These are phyloP conservation scores for Colletotrichum filicis DNA, from an alignment of 2,329 filamentous ascomycete species.

Conservation along the genomic window DNA sequence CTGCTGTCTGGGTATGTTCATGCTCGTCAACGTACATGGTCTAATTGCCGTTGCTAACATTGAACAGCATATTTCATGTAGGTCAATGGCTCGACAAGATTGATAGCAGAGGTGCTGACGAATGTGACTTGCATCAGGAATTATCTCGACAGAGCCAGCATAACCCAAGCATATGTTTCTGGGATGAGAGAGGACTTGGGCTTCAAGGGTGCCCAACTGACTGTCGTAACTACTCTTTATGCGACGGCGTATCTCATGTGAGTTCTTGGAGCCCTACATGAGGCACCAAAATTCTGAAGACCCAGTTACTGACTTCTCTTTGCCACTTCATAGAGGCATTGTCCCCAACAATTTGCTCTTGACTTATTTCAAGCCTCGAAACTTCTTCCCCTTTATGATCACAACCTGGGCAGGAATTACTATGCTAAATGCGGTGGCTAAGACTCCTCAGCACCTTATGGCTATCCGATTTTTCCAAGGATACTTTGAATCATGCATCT, in stretches of 20 bases:
- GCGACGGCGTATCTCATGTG: slow-evolving; percentile 9
- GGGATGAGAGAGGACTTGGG: slow-evolving; percentile 16
- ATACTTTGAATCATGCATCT: slow-evolving; percentile 50
- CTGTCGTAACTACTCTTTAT: slow-evolving; percentile 1
- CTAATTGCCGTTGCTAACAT: too few relatives aligned
- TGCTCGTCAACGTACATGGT: too few relatives aligned
- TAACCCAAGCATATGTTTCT: slow-evolving; percentile 15
- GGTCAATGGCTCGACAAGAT: background rate
- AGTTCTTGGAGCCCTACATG: background rate
- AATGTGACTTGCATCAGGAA: background rate
- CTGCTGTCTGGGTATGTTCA: background rate
- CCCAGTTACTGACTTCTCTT: background rate
- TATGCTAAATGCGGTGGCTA: slow-evolving; percentile 7
- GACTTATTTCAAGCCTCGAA: background rate
- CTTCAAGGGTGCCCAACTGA: slow-evolving; percentile 7
- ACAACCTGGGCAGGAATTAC: slow-evolving; percentile 8
- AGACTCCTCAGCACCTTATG: slow-evolving; percentile 40
- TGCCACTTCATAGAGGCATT: background rate
- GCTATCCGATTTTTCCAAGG: slow-evolving; percentile 52
- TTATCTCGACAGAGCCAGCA: slow-evolving; percentile 16
- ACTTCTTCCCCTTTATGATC: slow-evolving; percentile 17
- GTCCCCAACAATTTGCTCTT: slow-evolving; percentile 13
- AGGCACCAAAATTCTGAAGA: too few relatives aligned
- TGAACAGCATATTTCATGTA: slow-evolving; percentile 4
- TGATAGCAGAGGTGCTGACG: background rate